These are phyloP conservation scores for Yamadazyma sp. DNA, from an alignment of 1,139 yeast species.

Conservation along the genomic window DNA sequence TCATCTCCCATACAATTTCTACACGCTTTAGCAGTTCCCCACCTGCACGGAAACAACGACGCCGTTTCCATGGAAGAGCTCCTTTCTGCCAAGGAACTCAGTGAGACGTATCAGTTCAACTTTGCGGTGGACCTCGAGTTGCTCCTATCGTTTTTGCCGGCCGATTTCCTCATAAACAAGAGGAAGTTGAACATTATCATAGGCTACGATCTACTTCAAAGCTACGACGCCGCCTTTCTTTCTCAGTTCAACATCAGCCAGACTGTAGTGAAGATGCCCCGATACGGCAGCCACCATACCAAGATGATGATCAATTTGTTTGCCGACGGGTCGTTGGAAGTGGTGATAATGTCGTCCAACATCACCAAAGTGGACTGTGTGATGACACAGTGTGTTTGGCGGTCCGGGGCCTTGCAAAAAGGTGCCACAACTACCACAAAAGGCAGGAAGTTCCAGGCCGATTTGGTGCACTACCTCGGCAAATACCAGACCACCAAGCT, in stretches of 20 bases:
- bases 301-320: constrained; percentile 64
- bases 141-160: constrained; percentile 34
- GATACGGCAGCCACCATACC: constrained; percentile 60
- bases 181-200: constrained; percentile 32
- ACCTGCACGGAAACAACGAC: constrained; percentile 22
- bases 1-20: constrained; percentile 26
- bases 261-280: constrained; percentile 32
- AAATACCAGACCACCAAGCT: constrained; percentile 37
- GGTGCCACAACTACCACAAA: constrained; percentile 8
- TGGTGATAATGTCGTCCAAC: constrained; percentile 63
- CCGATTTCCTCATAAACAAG: constrained; percentile 18
- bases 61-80: constrained; percentile 26
- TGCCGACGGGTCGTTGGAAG: constrained; percentile 40
- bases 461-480: constrained; percentile 42
- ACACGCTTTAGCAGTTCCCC: constrained; percentile 24
- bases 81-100: constrained; percentile 31
- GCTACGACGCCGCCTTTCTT: constrained; percentile 13
- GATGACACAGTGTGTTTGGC: constrained; percentile 68
- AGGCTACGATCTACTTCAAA: constrained; percentile 23
- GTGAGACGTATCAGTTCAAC: constrained; percentile 50
- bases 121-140: constrained; percentile 45
- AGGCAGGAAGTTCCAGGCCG: constrained; percentile 29
- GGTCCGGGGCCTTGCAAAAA: constrained; percentile 46
- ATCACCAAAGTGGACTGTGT: constrained; percentile 53
- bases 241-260: constrained; percentile 28